Evolutionary conservation across 495 filamentous ascomycete species (phyloP), one percentile per base, ranked within the genome.

Genomic region (Tuber brumale): DNA sequence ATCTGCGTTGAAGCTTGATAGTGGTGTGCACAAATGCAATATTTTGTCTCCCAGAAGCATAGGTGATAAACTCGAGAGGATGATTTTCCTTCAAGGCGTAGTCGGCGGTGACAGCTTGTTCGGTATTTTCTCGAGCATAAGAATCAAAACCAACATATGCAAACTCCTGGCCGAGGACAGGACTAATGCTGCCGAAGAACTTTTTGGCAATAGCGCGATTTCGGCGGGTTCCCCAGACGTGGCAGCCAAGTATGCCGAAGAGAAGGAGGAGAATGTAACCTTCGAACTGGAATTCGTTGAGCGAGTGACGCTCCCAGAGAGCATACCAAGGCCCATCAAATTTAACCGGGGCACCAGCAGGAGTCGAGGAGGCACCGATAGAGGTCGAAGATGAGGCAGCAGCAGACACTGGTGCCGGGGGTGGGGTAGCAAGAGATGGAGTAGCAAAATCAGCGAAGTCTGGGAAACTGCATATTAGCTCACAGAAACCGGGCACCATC

Each of bases 11-110:
- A 70, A 99, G 87, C 70, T 89, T 91, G 80, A 99, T 84, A 82
- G 92, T 90, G 77, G 97, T 85, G 80, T 98, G 93, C 79, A 95
- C 85, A 83, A 94, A 97, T 23, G 95, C 94, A 74, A 97, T 88
- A 81, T 98, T 99, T 85, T 94, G 92, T 74, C 95, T 89, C 37
- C 95, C 95, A 71, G 93, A 94, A n/a, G 94, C 95, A 83, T 98
- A 99, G 9, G 93, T 90, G 72, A 89, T 85, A 85, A 90, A 99
- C 84, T 97, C 93, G 77, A 92, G 90, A 72, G 92, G 87, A 61
- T 91, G 90, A 85, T 91, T 94, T 86, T 97, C 94, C 85, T 92
- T 92, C 76, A 98, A 80, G 77, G 92, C 76, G 37, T 86, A 86
- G 75, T 93, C 91, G 70, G 82, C 80, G 79, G 83, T 76, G 79